A percentile compares a stretch with the other conserved stretches of the same genome.
Conservation (phyloP, 2,329 filamentous ascomycete species). For the Cladophialophora yegresii region DNA sequence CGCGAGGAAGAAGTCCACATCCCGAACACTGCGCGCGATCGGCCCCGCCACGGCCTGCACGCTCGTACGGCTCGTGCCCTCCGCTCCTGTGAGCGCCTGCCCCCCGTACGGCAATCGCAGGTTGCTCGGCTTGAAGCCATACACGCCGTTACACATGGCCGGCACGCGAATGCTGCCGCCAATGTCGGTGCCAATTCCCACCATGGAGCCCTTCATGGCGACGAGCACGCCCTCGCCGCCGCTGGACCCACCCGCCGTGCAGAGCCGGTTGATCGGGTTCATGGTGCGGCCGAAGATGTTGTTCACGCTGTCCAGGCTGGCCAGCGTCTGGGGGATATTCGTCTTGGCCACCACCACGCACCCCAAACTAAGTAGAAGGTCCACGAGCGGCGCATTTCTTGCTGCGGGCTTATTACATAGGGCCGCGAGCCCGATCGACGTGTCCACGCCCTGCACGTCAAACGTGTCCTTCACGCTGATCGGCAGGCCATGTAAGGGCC, state of each 20-base stretch:
- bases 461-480: slow-evolving; percentile 43
- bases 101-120: slow-evolving; percentile 56
- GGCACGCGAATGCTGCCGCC: slow-evolving; percentile 51
- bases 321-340: slow-evolving; percentile 64
- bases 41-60: slow-evolving; percentile 52
- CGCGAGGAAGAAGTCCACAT: slow-evolving; percentile 52
- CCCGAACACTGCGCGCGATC: slow-evolving; percentile 45
- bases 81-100: slow-evolving; percentile 51
- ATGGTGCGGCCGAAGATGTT: slow-evolving; percentile 61
- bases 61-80: slow-evolving; percentile 54
- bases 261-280: slow-evolving; percentile 63
- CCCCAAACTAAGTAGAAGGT: slow-evolving; percentile 60
- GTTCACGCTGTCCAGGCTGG: slow-evolving; percentile 60
- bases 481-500: slow-evolving; percentile 46
- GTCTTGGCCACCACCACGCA: slow-evolving; percentile 71
- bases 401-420: slow-evolving; percentile 62
- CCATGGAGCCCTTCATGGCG: slow-evolving; percentile 58
- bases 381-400: slow-evolving; percentile 59
- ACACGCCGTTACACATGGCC: slow-evolving; percentile 56
- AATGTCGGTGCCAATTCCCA: slow-evolving; percentile 67
- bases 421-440: slow-evolving; percentile 60
- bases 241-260: slow-evolving; percentile 65
- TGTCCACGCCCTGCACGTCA: slow-evolving; percentile 53
- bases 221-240: slow-evolving; percentile 66
- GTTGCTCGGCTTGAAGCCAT: slow-evolving; percentile 54